phyloP scores from a whole-genome alignment of 140 eudicot species.

The Oenanthe javanica region DNA sequence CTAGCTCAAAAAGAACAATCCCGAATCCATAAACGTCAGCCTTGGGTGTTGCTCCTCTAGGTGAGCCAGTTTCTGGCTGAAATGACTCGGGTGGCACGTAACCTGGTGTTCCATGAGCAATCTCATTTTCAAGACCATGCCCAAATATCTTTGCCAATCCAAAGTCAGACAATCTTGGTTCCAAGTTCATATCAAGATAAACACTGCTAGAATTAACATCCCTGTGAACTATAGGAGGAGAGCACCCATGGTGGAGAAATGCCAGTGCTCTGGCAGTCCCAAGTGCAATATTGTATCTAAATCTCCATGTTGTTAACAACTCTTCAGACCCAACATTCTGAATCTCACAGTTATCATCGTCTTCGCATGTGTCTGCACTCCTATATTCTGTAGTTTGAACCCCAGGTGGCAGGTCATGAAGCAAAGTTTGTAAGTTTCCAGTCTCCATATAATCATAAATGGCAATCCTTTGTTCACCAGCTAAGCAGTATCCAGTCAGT shows the following conservation, averaged over 20 bases:
- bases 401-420: slow-evolving; percentile 78
- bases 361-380: slow-evolving; percentile 74
- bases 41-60: slow-evolving; percentile 45
- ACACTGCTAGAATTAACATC: slow-evolving; percentile 85
- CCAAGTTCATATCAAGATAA: slow-evolving; percentile 60
- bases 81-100: slow-evolving; percentile 73
- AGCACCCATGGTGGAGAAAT: slow-evolving; percentile 88
- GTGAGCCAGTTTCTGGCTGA: slow-evolving; percentile 36
- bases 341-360: slow-evolving; percentile 41
- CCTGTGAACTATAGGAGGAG: slow-evolving; percentile 74
- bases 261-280: slow-evolving; percentile 90
- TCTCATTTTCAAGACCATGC: slow-evolving; percentile 54
- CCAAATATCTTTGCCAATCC: slow-evolving; percentile 75
- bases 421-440: slow-evolving; percentile 73
- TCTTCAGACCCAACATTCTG: slow-evolving; percentile 55
- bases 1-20: slow-evolving; percentile 58
- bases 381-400: slow-evolving; percentile 62
- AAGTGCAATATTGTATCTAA: slow-evolving; percentile 63
- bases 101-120: slow-evolving; percentile 64
- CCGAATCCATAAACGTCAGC: slow-evolving; percentile 80
- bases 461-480: slow-evolving; percentile 72
- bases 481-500: slow-evolving; percentile 83
- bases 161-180: slow-evolving; percentile 78
- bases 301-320: slow-evolving; percentile 58
- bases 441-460: slow-evolving; percentile 82